Evolutionary conservation across 805 yeast species (phyloP).

Genomic region (Allodekkera sacchari): DNA sequence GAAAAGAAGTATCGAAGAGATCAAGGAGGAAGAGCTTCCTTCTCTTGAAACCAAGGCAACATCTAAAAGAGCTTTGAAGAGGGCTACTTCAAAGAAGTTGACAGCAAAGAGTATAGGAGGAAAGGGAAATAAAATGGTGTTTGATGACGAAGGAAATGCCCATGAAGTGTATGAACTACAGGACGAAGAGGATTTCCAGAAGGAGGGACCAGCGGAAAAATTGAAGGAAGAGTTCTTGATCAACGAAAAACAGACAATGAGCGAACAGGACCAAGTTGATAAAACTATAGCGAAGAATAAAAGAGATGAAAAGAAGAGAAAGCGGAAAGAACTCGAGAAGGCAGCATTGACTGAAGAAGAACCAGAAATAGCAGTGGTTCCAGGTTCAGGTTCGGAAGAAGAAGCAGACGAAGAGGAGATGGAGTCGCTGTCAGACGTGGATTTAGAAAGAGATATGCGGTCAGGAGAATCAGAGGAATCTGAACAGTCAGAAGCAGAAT

Average conservation of each 20-base stretch:
- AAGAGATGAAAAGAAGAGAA: conserved; percentile 80
- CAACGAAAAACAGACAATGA: conserved; percentile 65
- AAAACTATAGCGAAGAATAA: conserved; percentile 70
- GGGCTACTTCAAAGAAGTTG: conserved; percentile 79
- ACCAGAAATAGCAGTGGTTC: conserved; percentile 19
- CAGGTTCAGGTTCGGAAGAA: conserved; percentile 14
- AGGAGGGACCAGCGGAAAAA: conserved; percentile 50
- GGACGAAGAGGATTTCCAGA: conserved; percentile 78
- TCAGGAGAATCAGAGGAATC: conserved; percentile 6
- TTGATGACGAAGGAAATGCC: conserved; percentile 92
- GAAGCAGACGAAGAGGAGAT: conserved; percentile 12
- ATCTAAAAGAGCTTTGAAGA: conserved; percentile 78
- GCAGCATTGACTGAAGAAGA: conserved; percentile 26
- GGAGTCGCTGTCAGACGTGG: conserved; percentile 15
- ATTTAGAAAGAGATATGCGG: conserved; percentile 40
- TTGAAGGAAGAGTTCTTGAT: conserved; percentile 63
- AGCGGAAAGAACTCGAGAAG: conserved; percentile 73
- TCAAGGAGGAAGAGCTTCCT: conserved; percentile 58
- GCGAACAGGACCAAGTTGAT: conserved; percentile 64
- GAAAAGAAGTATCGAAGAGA: conserved; percentile 67
- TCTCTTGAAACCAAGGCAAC: conserved; percentile 49
- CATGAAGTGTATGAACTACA: conserved; percentile 89
- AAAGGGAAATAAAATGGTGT: conserved; percentile 67
- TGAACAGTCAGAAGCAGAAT: conserved; percentile 5
- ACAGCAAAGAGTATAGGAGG: conserved; percentile 48